A percentile compares a stretch with the other conserved stretches of the same genome.
Conservation (phyloP, 148 eudicot genomes). For the Chenopodium suecicum region DNA sequence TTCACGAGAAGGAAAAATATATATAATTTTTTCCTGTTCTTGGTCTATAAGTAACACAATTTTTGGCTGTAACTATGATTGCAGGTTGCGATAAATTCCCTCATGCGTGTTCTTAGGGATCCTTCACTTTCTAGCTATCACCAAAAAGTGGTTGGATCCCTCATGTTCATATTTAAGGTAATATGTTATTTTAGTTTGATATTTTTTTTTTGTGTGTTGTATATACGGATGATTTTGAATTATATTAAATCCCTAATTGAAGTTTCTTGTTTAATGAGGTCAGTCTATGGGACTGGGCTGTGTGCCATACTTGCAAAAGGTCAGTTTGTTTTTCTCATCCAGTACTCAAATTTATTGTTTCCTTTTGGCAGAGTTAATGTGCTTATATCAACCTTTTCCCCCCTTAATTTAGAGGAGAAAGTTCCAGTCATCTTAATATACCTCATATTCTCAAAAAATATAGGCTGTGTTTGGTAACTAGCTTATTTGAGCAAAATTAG, state of each 20-base stretch:
- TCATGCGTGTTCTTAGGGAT: conserved; percentile 96
- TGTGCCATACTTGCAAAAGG: conserved; percentile 95
- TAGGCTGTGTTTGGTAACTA: too few relatives aligned
- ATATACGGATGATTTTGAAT: neutral
- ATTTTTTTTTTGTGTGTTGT: neutral
- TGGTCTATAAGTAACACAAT: conserved; percentile 4
- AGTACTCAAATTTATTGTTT: neutral
- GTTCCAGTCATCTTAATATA: neutral
- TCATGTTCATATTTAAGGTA: conserved; percentile 97
- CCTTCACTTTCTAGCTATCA: conserved; percentile 94
- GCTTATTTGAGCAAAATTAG: too few relatives aligned
- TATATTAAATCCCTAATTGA: conserved; percentile 1
- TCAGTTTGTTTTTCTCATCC: conserved; percentile 37
- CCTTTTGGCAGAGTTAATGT: neutral
- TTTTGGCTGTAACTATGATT: conserved; percentile 10
- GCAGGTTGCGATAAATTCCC: conserved; percentile 96
- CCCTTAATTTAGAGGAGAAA: neutral
- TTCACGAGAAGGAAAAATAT: neutral
- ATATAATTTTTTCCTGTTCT: neutral
- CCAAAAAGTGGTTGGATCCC: conserved; percentile 94
- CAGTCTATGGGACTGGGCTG: conserved; percentile 98
- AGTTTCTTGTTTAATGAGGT: conserved; percentile 38
- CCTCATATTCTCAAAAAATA: neutral
- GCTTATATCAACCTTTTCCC: neutral
- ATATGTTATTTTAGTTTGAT: conserved; percentile 2